Conservation (phyloP, 805 yeast genomes). For the Yamadazyma insecticola region DNA sequence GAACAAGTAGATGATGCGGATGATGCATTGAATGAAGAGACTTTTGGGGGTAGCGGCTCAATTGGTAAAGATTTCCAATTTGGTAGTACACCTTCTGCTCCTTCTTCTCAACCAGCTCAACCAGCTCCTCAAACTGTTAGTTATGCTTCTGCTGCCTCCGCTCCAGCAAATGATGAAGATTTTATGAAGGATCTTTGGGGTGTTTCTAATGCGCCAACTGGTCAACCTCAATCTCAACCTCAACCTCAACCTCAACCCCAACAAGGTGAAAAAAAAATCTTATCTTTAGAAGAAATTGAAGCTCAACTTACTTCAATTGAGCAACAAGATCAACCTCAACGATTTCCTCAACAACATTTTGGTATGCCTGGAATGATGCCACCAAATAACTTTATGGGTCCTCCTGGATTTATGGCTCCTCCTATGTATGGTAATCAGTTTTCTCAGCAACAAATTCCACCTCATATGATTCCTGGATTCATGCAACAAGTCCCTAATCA, state of each 20-base stretch:
- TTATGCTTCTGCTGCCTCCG: constrained; percentile 38
- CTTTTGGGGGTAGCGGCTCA: constrained; percentile 56
- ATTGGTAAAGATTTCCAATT: constrained; percentile 66
- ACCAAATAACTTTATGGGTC: constrained; percentile 14
- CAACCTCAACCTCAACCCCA: constrained; percentile 15
- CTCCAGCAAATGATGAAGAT: constrained; percentile 37
- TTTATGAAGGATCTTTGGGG: constrained; percentile 46
- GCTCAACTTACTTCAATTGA: constrained; percentile 60
- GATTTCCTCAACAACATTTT: constrained; percentile 28
- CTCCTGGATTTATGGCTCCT: constrained; percentile 10
- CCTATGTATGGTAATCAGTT: constrained; percentile 13
- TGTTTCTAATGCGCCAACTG: constrained; percentile 19
- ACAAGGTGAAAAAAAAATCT: constrained; percentile 39
- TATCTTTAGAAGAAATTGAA: constrained; percentile 82
- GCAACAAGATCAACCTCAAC: constrained; percentile 20
- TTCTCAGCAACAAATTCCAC: constrained; percentile 11
- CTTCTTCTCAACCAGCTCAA: constrained; percentile 10
- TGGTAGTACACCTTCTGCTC: constrained; percentile 25
- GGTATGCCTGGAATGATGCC: constrained; percentile 40
- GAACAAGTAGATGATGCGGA: constrained; percentile 61
- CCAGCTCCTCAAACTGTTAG: constrained; percentile 23
- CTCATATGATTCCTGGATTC: constrained; percentile 7
- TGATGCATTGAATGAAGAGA: constrained; percentile 77
- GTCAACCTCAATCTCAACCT: constrained; percentile 18
- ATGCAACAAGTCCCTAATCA: constrained; percentile 12